Conservation (phyloP, 2,329 filamentous ascomycete genomes). For the Amauroascus verrucosus region DNA sequence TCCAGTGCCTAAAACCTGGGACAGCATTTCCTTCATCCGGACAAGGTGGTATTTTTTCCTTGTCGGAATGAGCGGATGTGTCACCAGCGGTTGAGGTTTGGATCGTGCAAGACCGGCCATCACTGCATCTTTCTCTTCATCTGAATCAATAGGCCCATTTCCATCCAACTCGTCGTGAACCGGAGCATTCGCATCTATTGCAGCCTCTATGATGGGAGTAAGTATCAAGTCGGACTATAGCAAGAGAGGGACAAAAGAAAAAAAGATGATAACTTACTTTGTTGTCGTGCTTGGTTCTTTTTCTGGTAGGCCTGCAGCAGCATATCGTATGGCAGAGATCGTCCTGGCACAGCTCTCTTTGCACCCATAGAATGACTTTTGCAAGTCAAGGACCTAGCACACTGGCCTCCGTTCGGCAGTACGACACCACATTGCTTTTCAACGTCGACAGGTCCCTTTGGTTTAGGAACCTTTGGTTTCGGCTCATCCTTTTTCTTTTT, state of each 20-base stretch:
- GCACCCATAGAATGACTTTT: constrained; percentile 94
- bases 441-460: constrained; percentile 87
- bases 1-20: constrained; percentile 45
- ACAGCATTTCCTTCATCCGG: constrained; percentile 54
- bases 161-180: constrained; percentile 75
- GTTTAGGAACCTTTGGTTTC: constrained; percentile 71
- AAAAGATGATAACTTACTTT: constrained; percentile 53
- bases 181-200: constrained; percentile 86
- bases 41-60: constrained; percentile 50
- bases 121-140: constrained; percentile 83
- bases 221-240: constrained; percentile 1
- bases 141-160: constrained; percentile 76
- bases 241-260: constrained; percentile 10
- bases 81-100: constrained; percentile 66
- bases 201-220: constrained; percentile 56
- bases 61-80: constrained; percentile 46
- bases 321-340: constrained; percentile 87
- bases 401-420: constrained; percentile 73
- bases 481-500: constrained; percentile 95
- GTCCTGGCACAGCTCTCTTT: constrained; percentile 76
- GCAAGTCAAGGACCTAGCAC: constrained; percentile 80
- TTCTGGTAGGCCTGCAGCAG: constrained; percentile 80
- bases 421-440: constrained; percentile 87
- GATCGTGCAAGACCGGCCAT: constrained; percentile 63
- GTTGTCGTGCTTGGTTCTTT: constrained; percentile 97